Base-by-base conservation (phyloP, 371 early-diverging fungal species). In the Mortierella sp. region DNA sequence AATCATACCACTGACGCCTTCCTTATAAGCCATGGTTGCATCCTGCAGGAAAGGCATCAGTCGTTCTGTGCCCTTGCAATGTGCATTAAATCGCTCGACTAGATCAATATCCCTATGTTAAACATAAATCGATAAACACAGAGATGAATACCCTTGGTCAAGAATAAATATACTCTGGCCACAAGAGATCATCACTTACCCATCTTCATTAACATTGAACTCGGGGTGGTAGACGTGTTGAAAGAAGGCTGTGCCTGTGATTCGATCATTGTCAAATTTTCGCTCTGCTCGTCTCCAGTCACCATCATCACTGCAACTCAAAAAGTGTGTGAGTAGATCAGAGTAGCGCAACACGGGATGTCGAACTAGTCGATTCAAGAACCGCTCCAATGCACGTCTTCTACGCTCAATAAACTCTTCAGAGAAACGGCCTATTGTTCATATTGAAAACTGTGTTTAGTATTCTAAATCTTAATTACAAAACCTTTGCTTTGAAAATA, bases 201-300 rank as follows among this genome's bases (percentile, higher is more conserved):
- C 75, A 42, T 83, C 83, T 42, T 85, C 86, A 55, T 81, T 84
- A n/a, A 85, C 82, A 54, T 85, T 85, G 61, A 83, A 85, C 53
- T 85, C 86, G 28, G 86, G 86, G 32, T 85, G 85, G 58, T 83
- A 85, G 29, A 85, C 85, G 62, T 85, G 83, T 37, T 85, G 83
- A 32, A 84, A 85, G 63, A 85, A 85, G 5, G 71, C 58, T 22
- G 74, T 63, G 53, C 85, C 70, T 2, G 73, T 61, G 56, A 83
- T 83, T 17, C 77, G 69, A 65, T 85, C 85, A 22, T 54, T 56
- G 0, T 80, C 78, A 66, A 85, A 85, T 64, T 73, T 70, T 15
- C 74, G 70, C 51, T 85, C 85, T 5, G 71, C 75, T 22, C 77
- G 64, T 54, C 66, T 75, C 85, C 85, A 85, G 64, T 85, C 85